Conservation (phyloP, 106 monocot genomes). For the Dendrobium officinale region DNA sequence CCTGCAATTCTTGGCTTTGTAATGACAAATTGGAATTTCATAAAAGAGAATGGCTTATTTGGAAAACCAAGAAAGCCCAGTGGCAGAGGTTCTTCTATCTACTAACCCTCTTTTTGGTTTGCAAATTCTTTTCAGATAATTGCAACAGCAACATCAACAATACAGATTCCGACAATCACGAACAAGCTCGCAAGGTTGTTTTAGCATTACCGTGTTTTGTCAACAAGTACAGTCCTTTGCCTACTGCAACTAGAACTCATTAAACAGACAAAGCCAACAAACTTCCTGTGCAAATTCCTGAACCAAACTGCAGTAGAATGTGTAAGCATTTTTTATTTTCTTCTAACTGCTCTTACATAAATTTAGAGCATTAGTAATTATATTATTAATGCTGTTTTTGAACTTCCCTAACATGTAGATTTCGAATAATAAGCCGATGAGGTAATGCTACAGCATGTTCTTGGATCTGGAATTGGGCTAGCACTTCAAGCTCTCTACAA, state of each 20-base stretch:
- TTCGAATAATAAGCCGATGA: background rate
- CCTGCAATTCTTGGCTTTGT: no score
- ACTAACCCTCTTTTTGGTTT: background rate
- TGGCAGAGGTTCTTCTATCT: background rate
- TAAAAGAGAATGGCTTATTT: no score
- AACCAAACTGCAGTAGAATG: background rate
- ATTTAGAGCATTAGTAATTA: background rate
- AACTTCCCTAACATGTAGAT: background rate
- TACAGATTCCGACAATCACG: background rate
- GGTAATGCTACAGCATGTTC: background rate
- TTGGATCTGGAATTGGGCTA: background rate
- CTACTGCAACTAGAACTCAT: background rate
- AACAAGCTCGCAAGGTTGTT: background rate
- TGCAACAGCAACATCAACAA: background rate
- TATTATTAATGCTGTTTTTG: background rate
- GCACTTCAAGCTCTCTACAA: background rate
- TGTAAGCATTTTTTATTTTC: background rate
- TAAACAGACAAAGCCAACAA: background rate
- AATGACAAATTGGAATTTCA: no score
- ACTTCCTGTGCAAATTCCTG: background rate
- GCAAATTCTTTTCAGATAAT: background rate
- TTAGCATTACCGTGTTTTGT: background rate
- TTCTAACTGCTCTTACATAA: background rate
- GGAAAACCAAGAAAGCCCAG: no score
- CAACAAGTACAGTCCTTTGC: background rate